phyloP scores from a whole-genome alignment of 164 flowering plant species.

The Kingdonia uniflora region DNA sequence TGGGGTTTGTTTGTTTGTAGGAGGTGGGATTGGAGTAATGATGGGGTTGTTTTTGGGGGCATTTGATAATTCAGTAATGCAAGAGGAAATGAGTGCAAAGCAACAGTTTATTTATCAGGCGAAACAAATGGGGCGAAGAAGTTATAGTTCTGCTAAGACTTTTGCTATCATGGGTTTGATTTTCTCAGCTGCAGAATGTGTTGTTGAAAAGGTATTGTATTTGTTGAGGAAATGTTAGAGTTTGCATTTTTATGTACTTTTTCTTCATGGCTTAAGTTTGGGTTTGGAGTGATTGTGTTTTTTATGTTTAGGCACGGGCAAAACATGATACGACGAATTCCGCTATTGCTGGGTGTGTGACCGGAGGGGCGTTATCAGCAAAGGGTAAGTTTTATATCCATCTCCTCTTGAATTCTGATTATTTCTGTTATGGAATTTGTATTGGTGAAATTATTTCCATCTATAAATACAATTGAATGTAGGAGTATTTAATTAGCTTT shows the following conservation, averaged over 20 bases:
- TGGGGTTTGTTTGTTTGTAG: too few relatives aligned
- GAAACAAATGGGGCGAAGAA: conserved; percentile 82
- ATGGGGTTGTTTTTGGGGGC: too few relatives aligned
- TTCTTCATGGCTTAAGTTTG: conserved; percentile 2
- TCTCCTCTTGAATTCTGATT: too few relatives aligned
- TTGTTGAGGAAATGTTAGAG: too few relatives aligned
- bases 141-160: conserved; percentile 66
- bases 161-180: conserved; percentile 87
- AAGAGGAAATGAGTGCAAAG: conserved; percentile 66
- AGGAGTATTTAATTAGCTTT: too few relatives aligned
- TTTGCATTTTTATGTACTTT: neutral
- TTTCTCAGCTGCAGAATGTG: conserved; percentile 88
- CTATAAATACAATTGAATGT: too few relatives aligned
- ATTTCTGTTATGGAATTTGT: too few relatives aligned
- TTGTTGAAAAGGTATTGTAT: conserved; percentile 93
- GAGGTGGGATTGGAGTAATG: too few relatives aligned
- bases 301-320: conserved; percentile 59
- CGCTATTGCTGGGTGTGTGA: conserved; percentile 84
- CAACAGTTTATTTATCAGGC: conserved; percentile 66
- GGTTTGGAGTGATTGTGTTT: conserved; percentile 1
- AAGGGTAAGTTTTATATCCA: too few relatives aligned
- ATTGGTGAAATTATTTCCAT: too few relatives aligned
- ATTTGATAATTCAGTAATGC: too few relatives aligned
- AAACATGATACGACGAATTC: conserved; percentile 87
- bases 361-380: conserved; percentile 82